Evolutionary conservation across 768 basidiomycete genomes (phyloP).

Genomic region (Tricholoma furcatifolium): DNA sequence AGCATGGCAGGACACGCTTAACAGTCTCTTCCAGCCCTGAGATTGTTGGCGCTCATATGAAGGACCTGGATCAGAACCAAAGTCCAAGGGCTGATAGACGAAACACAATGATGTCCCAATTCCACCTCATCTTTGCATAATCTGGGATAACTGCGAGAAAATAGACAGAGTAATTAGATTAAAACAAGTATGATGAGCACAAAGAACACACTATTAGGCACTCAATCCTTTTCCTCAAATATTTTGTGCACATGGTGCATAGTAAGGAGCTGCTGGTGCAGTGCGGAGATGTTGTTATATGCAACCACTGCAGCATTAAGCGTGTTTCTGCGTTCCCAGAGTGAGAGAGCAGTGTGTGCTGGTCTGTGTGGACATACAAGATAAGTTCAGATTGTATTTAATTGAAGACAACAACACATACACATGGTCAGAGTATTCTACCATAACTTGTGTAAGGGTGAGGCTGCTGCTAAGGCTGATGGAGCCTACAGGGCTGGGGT

Average conservation of each 20-base stretch:
- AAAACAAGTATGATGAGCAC: no score
- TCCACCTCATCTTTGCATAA: conserved; percentile 70
- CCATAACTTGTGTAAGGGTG: conserved; percentile 56
- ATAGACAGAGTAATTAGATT: not conserved
- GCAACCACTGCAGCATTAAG: conserved; percentile 84
- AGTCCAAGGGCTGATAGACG: no score
- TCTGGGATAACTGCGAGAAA: conserved; percentile 90
- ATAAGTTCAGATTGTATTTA: no score
- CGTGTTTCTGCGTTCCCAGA: conserved; percentile 84
- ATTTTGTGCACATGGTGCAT: conserved; percentile 79
- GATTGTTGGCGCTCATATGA: conserved; percentile 70
- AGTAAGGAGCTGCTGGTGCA: conserved; percentile 81
- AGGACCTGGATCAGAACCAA: conserved; percentile 60
- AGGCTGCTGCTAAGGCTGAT: conserved; percentile 64
- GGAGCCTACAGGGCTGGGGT: conserved; percentile 71
- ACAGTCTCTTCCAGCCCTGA: conserved; percentile 56
- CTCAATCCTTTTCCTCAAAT: conserved; percentile 74
- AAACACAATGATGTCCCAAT: no score
- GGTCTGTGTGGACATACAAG: not conserved
- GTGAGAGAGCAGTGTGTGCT: conserved; percentile 75
- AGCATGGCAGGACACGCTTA: conserved; percentile 67
- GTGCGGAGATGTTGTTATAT: conserved; percentile 73
- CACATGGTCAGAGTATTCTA: conserved; percentile 77
- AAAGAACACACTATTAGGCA: conserved; percentile 63
- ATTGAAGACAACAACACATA: conserved; percentile 27